Evolutionary conservation across 1,284 basidiomycete species (phyloP), one percentile per base, ranked within the genome.

Genomic region (Meira nashicola): DNA sequence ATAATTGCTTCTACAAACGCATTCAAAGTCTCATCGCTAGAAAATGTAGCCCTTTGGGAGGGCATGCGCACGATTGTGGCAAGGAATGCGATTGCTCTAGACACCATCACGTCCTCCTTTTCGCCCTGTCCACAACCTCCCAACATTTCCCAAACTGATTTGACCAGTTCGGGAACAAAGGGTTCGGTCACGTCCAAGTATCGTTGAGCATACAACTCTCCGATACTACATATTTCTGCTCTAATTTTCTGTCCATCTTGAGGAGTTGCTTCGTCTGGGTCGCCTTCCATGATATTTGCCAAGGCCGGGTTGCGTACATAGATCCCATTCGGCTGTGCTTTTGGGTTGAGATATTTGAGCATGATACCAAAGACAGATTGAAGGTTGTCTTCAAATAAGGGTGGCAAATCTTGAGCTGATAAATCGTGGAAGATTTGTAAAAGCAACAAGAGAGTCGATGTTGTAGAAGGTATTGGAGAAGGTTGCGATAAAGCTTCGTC

Each of bases 351-450:
- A 64, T 71, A 73, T 7, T 62, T 54, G 2, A 71, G 66, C 9
- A 77, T 59, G 28, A 74, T 67, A 2, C 67, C 62, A 25, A 65
- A 71, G 50, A 77, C 65, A 19, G 63, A 81, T 76, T 17, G 81
- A 64, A 95, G 86, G 46, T 87, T 83, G 76, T 98, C 94, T 76
- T 99, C 94, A 71, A 99, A 88, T 65, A 87, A 88, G 9, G 92
- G 92, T 5, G 94, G 93, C 21, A 98, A 82, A 79, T 99, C 94
- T 69, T 98, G 95, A 66, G 89, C 90, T 1, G 89, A 91, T 60
- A 98, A 85, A 79, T 98, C 95, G 73, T 94, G 88, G 81, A 89
- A 98, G 37, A 97, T 85, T 54, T 94, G 90, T 15, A 90, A 83
- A 4, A 95, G 83, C 82, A 92, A 86, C 0, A 37, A 80, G 19